Conservation (phyloP, 2,329 filamentous ascomycete genomes). For the Dactylonectria macrodidyma region DNA sequence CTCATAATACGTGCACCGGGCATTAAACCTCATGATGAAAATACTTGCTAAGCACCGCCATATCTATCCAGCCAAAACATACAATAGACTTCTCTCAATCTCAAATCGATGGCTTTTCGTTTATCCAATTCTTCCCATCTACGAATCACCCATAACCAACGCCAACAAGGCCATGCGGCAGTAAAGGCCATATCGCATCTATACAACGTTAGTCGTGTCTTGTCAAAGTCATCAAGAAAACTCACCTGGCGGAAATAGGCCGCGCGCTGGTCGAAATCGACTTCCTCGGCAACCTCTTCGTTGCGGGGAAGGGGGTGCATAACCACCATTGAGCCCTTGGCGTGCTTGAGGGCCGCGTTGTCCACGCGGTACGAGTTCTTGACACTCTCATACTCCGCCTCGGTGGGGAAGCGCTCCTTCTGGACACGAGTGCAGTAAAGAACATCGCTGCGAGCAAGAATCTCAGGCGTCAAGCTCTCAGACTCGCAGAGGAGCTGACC, state of each 20-base stretch:
- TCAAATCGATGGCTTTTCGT: conserved; percentile 38
- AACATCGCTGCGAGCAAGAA: conserved; percentile 89
- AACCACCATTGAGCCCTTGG: conserved; percentile 93
- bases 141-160: conserved; percentile 78
- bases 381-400: conserved; percentile 85
- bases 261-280: conserved; percentile 96
- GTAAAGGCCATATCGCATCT: conserved; percentile 99
- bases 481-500: conserved; percentile 85
- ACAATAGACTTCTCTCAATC: conserved; percentile 31
- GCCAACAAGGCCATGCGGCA: conserved; percentile 98
- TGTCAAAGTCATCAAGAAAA: conserved; percentile 39
- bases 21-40: conserved; percentile 46
- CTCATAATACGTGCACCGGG: conserved; percentile 42
- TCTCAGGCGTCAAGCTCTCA: conserved; percentile 86
- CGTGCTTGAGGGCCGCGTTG: conserved; percentile 89
- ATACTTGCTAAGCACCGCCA: conserved; percentile 49
- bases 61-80: conserved; percentile 48
- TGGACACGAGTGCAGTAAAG: conserved; percentile 98
- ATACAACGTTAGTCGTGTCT: conserved; percentile 40
- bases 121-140: conserved; percentile 34
- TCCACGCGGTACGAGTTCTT: conserved; percentile 93
- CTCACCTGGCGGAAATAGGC: conserved; percentile 99
- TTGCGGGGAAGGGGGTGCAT: conserved; percentile 97
- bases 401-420: conserved; percentile 92
- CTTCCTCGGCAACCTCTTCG: conserved; percentile 93